A percentile compares a stretch with the other conserved stretches of the same genome.
These are phyloP conservation scores for Saturnispora galanensis DNA, from an alignment of 805 yeast species.

Conservation along the genomic window DNA sequence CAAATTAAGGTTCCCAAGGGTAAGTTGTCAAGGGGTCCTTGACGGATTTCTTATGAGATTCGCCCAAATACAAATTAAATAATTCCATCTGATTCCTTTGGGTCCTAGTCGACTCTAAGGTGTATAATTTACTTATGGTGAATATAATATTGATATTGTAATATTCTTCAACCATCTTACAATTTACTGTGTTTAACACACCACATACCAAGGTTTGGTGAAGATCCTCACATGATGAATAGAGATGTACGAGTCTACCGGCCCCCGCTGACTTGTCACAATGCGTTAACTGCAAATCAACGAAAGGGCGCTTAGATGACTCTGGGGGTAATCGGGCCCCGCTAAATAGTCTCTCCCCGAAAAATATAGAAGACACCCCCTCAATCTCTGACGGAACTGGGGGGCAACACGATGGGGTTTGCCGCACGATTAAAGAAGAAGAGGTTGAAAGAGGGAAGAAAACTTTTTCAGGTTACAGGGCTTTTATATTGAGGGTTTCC, in stretches of 20 bases:
- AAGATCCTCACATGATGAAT: not conserved
- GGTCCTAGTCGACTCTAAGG: too few species aligned
- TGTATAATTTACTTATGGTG: too few species aligned
- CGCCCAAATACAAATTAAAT: too few species aligned
- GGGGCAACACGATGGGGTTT: constrained; percentile 68
- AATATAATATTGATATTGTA: too few species aligned
- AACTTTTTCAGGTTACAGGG: not conserved
- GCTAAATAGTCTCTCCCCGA: constrained; percentile 49
- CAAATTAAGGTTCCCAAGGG: not conserved
- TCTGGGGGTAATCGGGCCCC: constrained; percentile 26
- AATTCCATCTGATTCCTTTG: too few species aligned
- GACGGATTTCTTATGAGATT: too few species aligned
- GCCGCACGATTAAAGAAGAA: constrained; percentile 46
- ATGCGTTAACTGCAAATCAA: constrained; percentile 18
- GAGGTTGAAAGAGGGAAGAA: constrained; percentile 6
- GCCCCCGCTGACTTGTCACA: constrained; percentile 37
- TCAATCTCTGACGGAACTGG: not conserved
- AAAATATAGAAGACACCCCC: constrained; percentile 7
- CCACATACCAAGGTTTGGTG: not conserved
- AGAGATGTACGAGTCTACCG: constrained; percentile 53
- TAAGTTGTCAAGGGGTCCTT: too few species aligned
- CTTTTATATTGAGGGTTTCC: not conserved
- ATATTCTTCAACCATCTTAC: not conserved
- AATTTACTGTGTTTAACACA: not conserved
- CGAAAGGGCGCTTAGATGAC: constrained; percentile 63